Evolutionary conservation across 148 eudicot genomes (phyloP).

Genomic region (Dysphania ambrosioides): DNA sequence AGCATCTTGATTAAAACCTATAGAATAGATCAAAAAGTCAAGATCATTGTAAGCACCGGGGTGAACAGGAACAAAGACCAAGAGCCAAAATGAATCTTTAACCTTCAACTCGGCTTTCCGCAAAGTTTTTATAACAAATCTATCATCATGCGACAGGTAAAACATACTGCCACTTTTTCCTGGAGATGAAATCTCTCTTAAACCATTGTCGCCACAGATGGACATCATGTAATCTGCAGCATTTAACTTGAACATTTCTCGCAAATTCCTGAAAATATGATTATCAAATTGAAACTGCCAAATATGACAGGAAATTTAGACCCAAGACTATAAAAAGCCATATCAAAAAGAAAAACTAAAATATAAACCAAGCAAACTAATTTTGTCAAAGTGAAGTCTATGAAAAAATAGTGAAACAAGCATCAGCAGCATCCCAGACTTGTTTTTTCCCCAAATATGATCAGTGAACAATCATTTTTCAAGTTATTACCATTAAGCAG

Average conservation of each 20-base stretch:
- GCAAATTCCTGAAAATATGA: conserved; percentile 61
- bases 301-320: not conserved
- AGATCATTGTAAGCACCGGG: conserved; percentile 7
- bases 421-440: not conserved
- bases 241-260: conserved; percentile 93
- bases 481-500: not conserved
- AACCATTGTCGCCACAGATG: conserved; percentile 91
- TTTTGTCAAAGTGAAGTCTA: conserved; percentile 2
- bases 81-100: conserved; percentile 5
- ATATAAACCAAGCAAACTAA: not conserved
- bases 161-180: conserved; percentile 98
- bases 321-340: not conserved
- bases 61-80: not conserved
- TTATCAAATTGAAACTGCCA: not conserved
- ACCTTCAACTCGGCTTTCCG: conserved; percentile 82
- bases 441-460: not conserved
- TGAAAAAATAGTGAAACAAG: not conserved
- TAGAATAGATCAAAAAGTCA: conserved; percentile 11
- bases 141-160: conserved; percentile 85
- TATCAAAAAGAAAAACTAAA: not conserved
- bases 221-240: conserved; percentile 99
- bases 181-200: conserved; percentile 78
- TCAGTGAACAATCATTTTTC: not conserved
- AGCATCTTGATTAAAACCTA: conserved; percentile 74
- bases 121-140: conserved; percentile 88